phyloP scores from a whole-genome alignment of 2,329 filamentous ascomycete genomes.

The Neonectria coccinea region DNA sequence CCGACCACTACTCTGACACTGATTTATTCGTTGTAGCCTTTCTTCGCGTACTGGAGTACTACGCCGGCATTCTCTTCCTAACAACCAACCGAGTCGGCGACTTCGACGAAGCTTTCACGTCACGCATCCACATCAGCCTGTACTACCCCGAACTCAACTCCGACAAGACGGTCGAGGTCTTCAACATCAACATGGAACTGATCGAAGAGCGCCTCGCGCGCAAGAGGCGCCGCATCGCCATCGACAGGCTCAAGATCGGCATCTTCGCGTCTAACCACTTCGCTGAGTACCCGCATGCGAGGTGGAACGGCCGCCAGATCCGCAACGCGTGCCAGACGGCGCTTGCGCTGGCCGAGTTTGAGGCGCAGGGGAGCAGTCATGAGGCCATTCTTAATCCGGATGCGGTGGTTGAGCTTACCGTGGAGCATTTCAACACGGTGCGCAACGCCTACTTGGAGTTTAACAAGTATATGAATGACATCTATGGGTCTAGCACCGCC shows the following conservation, averaged over 20 bases:
- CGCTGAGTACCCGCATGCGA: constrained; percentile 13
- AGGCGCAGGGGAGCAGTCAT: constrained; percentile 14
- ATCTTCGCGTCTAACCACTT: not conserved
- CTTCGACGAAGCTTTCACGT: constrained; percentile 42
- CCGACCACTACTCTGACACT: not conserved
- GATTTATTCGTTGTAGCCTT: constrained; percentile 6
- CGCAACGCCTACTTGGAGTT: constrained; percentile 39
- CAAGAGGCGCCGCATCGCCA: constrained; percentile 10
- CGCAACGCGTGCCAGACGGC: constrained; percentile 33
- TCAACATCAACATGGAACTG: constrained; percentile 31
- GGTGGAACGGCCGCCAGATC: constrained; percentile 50
- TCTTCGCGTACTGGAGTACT: constrained; percentile 23
- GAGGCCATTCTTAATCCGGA: constrained; percentile 17
- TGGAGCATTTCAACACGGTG: constrained; percentile 37
- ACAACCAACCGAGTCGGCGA: constrained; percentile 26
- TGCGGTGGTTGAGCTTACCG: constrained; percentile 29
- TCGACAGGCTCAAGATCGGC: constrained; percentile 11
- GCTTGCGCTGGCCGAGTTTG: constrained; percentile 23
- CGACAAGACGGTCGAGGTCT: constrained; percentile 15
- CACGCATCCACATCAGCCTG: constrained; percentile 47
- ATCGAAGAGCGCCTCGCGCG: constrained; percentile 34
- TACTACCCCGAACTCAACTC: constrained; percentile 25
- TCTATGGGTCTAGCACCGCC: constrained; percentile 6
- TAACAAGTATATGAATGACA: constrained; percentile 26
- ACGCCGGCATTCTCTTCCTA: constrained; percentile 24